Conservation (phyloP, 2,329 filamentous ascomycete species). For the Fusarium xylarioides region DNA sequence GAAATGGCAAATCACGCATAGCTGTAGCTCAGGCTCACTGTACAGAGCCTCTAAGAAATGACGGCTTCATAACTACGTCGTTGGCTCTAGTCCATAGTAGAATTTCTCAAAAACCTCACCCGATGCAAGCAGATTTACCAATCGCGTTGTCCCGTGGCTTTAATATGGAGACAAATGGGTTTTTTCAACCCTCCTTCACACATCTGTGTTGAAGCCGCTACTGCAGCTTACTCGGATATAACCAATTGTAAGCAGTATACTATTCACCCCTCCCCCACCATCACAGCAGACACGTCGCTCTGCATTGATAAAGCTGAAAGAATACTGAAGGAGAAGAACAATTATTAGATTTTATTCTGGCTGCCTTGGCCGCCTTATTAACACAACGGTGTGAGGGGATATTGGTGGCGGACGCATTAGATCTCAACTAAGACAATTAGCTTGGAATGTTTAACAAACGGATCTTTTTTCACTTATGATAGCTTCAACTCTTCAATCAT, state of each 20-base stretch:
- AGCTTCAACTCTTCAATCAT: fast-evolving
- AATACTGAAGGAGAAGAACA: fast-evolving
- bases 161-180: not conserved
- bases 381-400: not conserved
- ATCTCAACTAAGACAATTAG: not conserved
- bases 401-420: fast-evolving
- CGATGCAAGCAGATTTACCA: fast-evolving
- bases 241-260: not conserved
- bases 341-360: fast-evolving
- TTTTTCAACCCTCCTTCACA: not conserved
- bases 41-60: too few relatives aligned
- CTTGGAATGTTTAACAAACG: fast-evolving
- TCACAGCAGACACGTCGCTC: not conserved
- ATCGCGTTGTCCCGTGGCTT: fast-evolving
- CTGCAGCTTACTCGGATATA: fast-evolving
- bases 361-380: not conserved
- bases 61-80: fast-evolving
- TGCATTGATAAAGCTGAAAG: fast-evolving
- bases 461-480: not conserved
- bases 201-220: not conserved
- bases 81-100: fast-evolving
- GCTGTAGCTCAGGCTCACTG: not conserved
- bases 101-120: fast-evolving
- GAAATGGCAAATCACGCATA: fast-evolving
- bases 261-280: not conserved